phyloP scores from a whole-genome alignment of 192 early-diverging fungal genomes.

The Nowakowskiella sp. region DNA sequence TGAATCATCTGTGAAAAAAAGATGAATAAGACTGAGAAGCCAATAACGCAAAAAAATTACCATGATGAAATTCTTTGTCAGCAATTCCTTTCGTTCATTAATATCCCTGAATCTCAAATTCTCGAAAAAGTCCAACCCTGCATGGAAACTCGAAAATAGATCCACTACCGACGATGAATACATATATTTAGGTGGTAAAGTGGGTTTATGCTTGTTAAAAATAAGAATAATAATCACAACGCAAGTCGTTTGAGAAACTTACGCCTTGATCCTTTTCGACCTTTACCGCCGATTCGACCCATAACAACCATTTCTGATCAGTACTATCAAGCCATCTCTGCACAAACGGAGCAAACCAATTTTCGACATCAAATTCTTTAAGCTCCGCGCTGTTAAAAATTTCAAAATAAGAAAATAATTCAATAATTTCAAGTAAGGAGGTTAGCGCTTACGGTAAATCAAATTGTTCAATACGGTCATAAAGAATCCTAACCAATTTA shows the following conservation, averaged over 20 bases:
- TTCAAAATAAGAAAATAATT: slow-evolving; percentile 8
- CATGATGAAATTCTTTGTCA: slow-evolving; percentile 59
- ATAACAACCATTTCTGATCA: slow-evolving; percentile 56
- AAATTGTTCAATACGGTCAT: slow-evolving; percentile 21
- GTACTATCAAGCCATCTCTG: slow-evolving; percentile 53
- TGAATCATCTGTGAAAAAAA: slow-evolving; percentile 35
- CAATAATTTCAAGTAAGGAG: slow-evolving; percentile 7
- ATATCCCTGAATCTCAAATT: slow-evolving; percentile 58
- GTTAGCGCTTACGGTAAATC: slow-evolving; percentile 14
- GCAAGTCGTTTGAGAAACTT: slow-evolving; percentile 12
- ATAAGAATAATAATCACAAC: slow-evolving; percentile 10
- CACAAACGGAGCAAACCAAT: slow-evolving; percentile 65
- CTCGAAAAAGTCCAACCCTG: slow-evolving; percentile 60
- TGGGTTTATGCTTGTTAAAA: slow-evolving; percentile 49
- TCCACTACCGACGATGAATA: slow-evolving; percentile 74
- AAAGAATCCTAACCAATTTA: slow-evolving; percentile 16
- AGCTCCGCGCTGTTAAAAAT: neutral
- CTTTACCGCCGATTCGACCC: slow-evolving; percentile 59
- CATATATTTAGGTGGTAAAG: slow-evolving; percentile 32
- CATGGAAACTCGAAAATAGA: slow-evolving; percentile 70
- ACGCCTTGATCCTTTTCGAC: slow-evolving; percentile 47
- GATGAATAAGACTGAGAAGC: neutral
- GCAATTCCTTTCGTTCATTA: slow-evolving; percentile 47
- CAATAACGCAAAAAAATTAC: slow-evolving; percentile 22
- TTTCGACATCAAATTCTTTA: slow-evolving; percentile 56